Evolutionary conservation across 768 basidiomycete species (phyloP), one percentile per base, ranked within the genome.

Genomic region (Boletales sp.): DNA sequence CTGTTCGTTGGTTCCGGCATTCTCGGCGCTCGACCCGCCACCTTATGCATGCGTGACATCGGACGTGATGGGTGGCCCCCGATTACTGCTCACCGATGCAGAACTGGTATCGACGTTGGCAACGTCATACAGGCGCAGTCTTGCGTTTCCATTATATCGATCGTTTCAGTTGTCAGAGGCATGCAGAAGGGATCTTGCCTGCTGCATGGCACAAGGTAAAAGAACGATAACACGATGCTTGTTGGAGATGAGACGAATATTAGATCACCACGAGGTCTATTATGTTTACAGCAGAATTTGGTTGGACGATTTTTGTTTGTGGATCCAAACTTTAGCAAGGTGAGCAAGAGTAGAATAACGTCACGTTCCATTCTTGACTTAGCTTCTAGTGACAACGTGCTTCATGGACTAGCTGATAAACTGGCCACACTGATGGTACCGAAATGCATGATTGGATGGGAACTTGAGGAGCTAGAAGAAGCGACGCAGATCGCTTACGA

Each of bases 241-340:
- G 32, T 70, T 94, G 39, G 83, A 82, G 64, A 74, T 84, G 72
- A 90, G 86, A 68, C 65, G 74, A 36, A 82, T 90, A 42, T 67
- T 94, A 54, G 89, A 90, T 59, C 84, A 81, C 58, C 88, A 90
- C 55, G 89, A 90, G 54, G 84, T 87, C 10, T 94, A 93, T 68
- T 91, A 90, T 64, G 74, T 90, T n/a, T 93, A 90, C 65, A 84
- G 80, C 66, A 90, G 89, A 64, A 79, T 91, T 31, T 94, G 90
- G 90, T 57, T 91, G 39, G 85, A 90, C 54, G 90, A 92, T 61
- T 85, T 88, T 57, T 87, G 86, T 57, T 78, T 83, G n/a, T 92
- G 90, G 90, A 72, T 79, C 32, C 84, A 89, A 58, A 72, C 78
- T 9, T 74, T 74, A 57, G 82, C 86, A n/a, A 81, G 76, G 90